Evolutionary conservation across 345 rosid species (phyloP).

Genomic region (Brassica cretica): DNA sequence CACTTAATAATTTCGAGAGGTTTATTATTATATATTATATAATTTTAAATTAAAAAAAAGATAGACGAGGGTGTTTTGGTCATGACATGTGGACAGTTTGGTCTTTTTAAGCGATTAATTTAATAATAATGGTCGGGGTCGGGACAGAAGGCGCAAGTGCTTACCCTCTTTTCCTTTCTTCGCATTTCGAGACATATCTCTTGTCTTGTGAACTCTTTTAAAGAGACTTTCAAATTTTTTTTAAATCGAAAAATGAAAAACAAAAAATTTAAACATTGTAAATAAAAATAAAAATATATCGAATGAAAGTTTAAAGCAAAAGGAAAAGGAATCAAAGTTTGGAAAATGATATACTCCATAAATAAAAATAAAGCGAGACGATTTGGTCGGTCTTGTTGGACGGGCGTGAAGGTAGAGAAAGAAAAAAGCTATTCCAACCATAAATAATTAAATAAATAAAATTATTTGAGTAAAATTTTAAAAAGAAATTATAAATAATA

Average conservation of each 20-base stretch:
- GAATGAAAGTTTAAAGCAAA: slow-evolving; percentile 38
- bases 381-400: slow-evolving; percentile 39
- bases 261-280: no score
- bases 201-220: slow-evolving; percentile 33
- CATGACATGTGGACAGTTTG: slow-evolving; percentile 15
- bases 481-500: slow-evolving; percentile 2
- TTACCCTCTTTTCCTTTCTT: slow-evolving; percentile 30
- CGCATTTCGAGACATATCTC: slow-evolving; percentile 40
- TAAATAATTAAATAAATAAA: slow-evolving; percentile 10
- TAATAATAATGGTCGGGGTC: slow-evolving; percentile 35
- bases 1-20: slow-evolving; percentile 23
- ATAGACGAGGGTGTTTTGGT: slow-evolving; percentile 30
- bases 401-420: slow-evolving; percentile 38
- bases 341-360: slow-evolving; percentile 22
- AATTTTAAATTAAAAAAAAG: background rate
- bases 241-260: background rate
- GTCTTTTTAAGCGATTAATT: background rate
- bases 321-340: slow-evolving; percentile 25
- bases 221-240: background rate
- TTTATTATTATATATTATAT: background rate
- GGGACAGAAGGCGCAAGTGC: slow-evolving; percentile 44
- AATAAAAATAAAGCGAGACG: slow-evolving; percentile 4
- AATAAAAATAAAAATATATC: background rate
- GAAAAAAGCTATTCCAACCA: slow-evolving; percentile 37
- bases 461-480: background rate